Base-by-base conservation (phyloP, 2,329 filamentous ascomycete genomes). In the Aspergillus candidus region DNA sequence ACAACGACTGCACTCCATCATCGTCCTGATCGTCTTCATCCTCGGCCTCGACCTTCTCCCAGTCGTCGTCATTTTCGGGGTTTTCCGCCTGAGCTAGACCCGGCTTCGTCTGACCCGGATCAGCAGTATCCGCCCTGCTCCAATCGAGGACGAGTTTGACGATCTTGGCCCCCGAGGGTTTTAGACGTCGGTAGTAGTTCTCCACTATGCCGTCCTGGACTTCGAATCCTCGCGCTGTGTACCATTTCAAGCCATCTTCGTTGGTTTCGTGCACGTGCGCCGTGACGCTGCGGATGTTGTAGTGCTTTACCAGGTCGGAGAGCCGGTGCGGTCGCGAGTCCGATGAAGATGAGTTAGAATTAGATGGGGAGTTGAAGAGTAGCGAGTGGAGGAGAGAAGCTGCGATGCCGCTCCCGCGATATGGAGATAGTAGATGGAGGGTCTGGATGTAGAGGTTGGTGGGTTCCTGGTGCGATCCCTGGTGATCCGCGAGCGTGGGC, bases 201-300 rank as follows among this genome's bases (percentile, higher is more conserved):
- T 76, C 69, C 35, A 81, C 72, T 40, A 72, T 63, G 2, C 67
- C 69, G 13, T 74, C 65, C 33, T 76, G 69, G 5, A 70, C 51
- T 48, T 67, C 67, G 48, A 84, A 84, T 0, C 76, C 78, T 4
- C 79, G 69, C 49, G 75, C 74, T 35, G 61, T 58, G 63, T 84
- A 84, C 80, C 80, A 84, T 38, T 72, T 69, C 50, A 80, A 54
- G 0, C 72, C 80, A 38, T 81, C 78, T 13, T 72, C 68, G 44
- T 83, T 83, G 15, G 72, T 74, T 52, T 80, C 78, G 72, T 82
- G 83, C 1, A 83, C 79, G 60, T 84, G 80, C 10, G 80, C 80
- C 2, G 76, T 79, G 14, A 83, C 72, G 11, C 65, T 69, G 10
- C 61, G 63, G 18, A 77, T 72, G 18, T 72, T 71, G 49, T 80